A percentile compares a stretch with the other conserved stretches of the same genome.
Conservation (phyloP, 139 green algal species). For the Edaphochlamys debaryana region DNA sequence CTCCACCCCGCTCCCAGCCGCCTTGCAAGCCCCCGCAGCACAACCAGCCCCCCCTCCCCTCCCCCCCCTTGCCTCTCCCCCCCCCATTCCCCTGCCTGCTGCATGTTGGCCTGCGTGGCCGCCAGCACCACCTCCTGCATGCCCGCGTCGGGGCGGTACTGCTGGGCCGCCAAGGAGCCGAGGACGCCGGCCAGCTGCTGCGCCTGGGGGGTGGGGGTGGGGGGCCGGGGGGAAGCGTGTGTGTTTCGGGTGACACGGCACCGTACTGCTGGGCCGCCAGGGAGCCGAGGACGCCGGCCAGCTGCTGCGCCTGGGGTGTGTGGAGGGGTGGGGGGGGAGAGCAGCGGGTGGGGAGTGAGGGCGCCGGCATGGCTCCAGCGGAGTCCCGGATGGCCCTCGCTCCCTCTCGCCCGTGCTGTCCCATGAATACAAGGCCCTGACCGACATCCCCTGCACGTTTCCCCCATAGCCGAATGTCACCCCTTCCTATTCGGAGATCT, state of each 20-base stretch:
- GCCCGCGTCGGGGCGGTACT: conserved; percentile 12
- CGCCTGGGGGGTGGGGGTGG: neutral
- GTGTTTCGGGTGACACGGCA: too few relatives aligned
- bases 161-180: conserved; percentile 14
- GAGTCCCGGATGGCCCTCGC: too few relatives aligned
- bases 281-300: conserved; percentile 14
- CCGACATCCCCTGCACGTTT: too few relatives aligned
- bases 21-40: too few relatives aligned
- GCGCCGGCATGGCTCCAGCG: too few relatives aligned
- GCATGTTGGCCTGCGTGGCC: conserved; percentile 25
- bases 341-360: too few relatives aligned
- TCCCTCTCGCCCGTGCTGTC: too few relatives aligned
- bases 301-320: conserved; percentile 13
- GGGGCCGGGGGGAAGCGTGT: too few relatives aligned
- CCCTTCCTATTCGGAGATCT: too few relatives aligned
- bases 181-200: conserved; percentile 31
- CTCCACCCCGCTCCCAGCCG: too few relatives aligned
- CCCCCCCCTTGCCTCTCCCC: neutral
- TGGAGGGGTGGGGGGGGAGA: neutral
- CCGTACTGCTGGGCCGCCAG: conserved; percentile 36
- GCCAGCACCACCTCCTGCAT: conserved; percentile 29
- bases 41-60: neutral
- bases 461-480: too few relatives aligned
- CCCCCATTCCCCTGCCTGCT: neutral
- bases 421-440: too few relatives aligned